Conservation (phyloP, 2,329 filamentous ascomycete genomes). For the Pseudocercospora eumusae region DNA sequence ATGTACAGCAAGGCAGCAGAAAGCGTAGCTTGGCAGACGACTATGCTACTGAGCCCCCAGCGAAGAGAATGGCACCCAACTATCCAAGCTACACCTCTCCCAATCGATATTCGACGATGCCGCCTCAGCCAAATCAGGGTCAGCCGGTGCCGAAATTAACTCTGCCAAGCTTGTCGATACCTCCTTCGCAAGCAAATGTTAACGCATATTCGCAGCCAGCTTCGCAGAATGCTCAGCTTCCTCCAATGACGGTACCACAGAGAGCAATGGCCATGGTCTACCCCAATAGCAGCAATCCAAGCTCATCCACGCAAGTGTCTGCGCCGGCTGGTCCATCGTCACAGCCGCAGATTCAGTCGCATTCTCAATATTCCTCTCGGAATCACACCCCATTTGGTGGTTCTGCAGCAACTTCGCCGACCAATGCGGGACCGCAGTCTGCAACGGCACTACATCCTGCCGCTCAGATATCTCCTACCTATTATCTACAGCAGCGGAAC, state of each 20-base stretch:
- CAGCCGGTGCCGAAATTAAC: slow-evolving; percentile 58
- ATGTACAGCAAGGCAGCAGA: slow-evolving; percentile 38
- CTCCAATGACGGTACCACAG: slow-evolving; percentile 62
- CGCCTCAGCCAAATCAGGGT: slow-evolving; percentile 37
- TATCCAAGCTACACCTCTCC: slow-evolving; percentile 35
- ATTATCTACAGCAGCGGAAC: slow-evolving; percentile 82
- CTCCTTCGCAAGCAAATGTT: slow-evolving; percentile 46
- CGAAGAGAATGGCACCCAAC: slow-evolving; percentile 51
- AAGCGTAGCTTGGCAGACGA: slow-evolving; percentile 62
- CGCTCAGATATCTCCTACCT: slow-evolving; percentile 78
- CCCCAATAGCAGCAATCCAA: slow-evolving; percentile 58
- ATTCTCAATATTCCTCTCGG: slow-evolving; percentile 45
- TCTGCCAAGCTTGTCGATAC: slow-evolving; percentile 69
- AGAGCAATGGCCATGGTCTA: slow-evolving; percentile 74
- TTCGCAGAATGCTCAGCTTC: slow-evolving; percentile 52
- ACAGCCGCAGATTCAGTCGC: slow-evolving; percentile 27
- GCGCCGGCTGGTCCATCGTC: slow-evolving; percentile 29
- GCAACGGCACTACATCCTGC: slow-evolving; percentile 51
- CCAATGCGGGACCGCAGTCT: slow-evolving; percentile 62
- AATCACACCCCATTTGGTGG: slow-evolving; percentile 56
- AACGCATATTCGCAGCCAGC: slow-evolving; percentile 29
- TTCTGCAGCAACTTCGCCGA: slow-evolving; percentile 66
- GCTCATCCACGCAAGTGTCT: slow-evolving; percentile 43
- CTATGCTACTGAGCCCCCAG: slow-evolving; percentile 55
- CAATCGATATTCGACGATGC: slow-evolving; percentile 36